Base-by-base conservation (phyloP, 2,329 filamentous ascomycete species). In the Capronia coronata region DNA sequence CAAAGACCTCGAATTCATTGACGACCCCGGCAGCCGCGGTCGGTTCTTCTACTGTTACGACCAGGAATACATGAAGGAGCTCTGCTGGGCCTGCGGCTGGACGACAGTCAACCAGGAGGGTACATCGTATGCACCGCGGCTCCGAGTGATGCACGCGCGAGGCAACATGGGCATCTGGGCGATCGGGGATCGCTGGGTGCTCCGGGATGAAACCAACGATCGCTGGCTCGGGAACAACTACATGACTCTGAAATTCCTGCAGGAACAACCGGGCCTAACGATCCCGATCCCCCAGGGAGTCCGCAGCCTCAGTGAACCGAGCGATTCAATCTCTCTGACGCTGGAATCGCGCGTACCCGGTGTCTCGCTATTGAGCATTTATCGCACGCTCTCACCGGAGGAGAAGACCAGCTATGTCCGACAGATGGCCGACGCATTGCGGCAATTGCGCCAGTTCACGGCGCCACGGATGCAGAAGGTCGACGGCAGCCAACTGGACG, bases 211-310 rank as follows among this genome's bases (percentile, higher is more conserved):
- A 14, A 32, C 35, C 18, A 48, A 52, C 35, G 46, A 52, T 42
- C 13, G 21, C 16, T 34, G 4, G 2, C 29, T 43, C 22, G 50
- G 50, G 25, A 49, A 49, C 23, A 21, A 49, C 14, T 49, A 52
- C 19, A 49, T 49, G 16, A 52, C 50, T 7, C 23, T 19, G 44
- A 45, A 48, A 22, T 52, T 48, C 34, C 46, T 52, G 16, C 41
- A 34, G 5, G 16, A 49, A 18, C 50, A 52, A 41, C 45, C 38
- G 19, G 41, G 23, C 16, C 25, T 41, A 10, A 43, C 19, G 10
- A 52, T 52, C 18, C 50, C 50, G 14, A 13, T 52, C 13, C 16
- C 34, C 13, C 21, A 52, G 16, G 41, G 46, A 29, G 41, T 52
- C 4, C 32, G 16, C 9, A n/a, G 40, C 19, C 25, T 49, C 6